These are phyloP conservation scores for Collybia nuda DNA, from an alignment of 768 basidiomycete genomes.

Conservation along the genomic window DNA sequence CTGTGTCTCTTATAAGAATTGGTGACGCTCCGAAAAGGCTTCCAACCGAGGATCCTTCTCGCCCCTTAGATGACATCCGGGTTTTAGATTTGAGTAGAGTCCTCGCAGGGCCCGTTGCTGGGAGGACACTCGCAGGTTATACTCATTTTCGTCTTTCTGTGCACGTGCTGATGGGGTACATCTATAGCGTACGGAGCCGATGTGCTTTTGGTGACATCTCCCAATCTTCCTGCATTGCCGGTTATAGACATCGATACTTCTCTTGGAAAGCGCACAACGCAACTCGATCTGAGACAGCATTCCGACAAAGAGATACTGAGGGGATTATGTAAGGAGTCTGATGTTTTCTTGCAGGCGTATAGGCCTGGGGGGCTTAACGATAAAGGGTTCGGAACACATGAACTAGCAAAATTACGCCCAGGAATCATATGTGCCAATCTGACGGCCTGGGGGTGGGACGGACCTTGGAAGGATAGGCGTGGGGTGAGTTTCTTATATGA, in stretches of 20 bases:
- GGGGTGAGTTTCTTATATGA: constrained; percentile 37
- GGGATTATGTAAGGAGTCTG: constrained; percentile 37
- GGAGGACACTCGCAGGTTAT: constrained; percentile 55
- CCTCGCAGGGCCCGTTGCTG: constrained; percentile 57
- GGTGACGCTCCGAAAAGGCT: constrained; percentile 42
- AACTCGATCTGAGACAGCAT: constrained; percentile 46
- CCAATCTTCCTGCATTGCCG: constrained; percentile 50
- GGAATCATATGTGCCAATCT: constrained; percentile 57
- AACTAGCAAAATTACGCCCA: constrained; percentile 35
- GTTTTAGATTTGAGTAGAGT: constrained; percentile 62
- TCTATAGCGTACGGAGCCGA: constrained; percentile 54
- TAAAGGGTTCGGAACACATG: constrained; percentile 47
- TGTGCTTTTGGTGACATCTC: constrained; percentile 55
- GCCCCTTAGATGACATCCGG: constrained; percentile 48
- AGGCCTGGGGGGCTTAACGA: constrained; percentile 47
- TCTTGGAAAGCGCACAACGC: constrained; percentile 61
- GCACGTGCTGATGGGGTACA: not conserved
- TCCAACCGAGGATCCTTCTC: constrained; percentile 2
- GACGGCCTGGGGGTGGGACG: constrained; percentile 57
- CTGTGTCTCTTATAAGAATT: constrained; percentile 45
- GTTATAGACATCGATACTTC: constrained; percentile 57
- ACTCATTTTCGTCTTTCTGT: not conserved
- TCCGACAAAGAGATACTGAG: constrained; percentile 31
- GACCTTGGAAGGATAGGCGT: constrained; percentile 52
- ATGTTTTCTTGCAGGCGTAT: constrained; percentile 65